Percentiles rank a stretch among this genome's conserved stretches.
phyloP scores from a whole-genome alignment of 768 basidiomycete species.

The Lactarius deliciosus region DNA sequence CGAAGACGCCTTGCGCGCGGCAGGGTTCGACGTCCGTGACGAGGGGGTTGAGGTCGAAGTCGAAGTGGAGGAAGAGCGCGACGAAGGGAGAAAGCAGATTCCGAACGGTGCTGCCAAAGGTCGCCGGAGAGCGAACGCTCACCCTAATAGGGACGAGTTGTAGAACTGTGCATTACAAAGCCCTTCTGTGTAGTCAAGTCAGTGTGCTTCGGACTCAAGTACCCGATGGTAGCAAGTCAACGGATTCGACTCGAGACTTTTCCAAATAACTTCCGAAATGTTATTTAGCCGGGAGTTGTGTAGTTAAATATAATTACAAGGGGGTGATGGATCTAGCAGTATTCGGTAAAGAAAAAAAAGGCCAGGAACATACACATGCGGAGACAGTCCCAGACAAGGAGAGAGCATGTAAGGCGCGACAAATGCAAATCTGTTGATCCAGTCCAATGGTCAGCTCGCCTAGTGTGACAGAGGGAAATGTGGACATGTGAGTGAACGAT shows the following conservation, averaged over 20 bases:
- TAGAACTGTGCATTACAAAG: not conserved
- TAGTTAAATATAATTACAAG: constrained; percentile 20
- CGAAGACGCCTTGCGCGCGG: constrained; percentile 51
- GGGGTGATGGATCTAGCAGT: constrained; percentile 10
- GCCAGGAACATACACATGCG: constrained; percentile 4
- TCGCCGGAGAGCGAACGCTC: constrained; percentile 14
- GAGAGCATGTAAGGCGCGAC: not conserved
- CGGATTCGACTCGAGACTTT: not conserved
- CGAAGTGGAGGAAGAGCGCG: constrained; percentile 32
- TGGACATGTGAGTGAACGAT: constrained; percentile 15
- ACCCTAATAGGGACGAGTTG: constrained; percentile 17
- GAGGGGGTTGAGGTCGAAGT: constrained; percentile 33
- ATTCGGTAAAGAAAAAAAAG: not conserved
- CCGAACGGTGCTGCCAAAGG: constrained; percentile 18
- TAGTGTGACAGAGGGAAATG: constrained; percentile 2
- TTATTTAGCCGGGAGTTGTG: constrained; percentile 1
- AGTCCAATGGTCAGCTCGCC: constrained; percentile 1
- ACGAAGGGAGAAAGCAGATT: constrained; percentile 26
- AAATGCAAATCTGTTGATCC: constrained; percentile 2
- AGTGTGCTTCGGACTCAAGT: too few relatives aligned
- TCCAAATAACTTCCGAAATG: constrained; percentile 1
- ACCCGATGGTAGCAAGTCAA: not conserved
- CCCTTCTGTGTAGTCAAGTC: not conserved
- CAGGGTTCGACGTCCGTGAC: constrained; percentile 50
- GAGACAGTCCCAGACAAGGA: constrained; percentile 7